These are phyloP conservation scores for Lepidium campestre DNA, from an alignment of 441 rosid genomes.

Conservation along the genomic window DNA sequence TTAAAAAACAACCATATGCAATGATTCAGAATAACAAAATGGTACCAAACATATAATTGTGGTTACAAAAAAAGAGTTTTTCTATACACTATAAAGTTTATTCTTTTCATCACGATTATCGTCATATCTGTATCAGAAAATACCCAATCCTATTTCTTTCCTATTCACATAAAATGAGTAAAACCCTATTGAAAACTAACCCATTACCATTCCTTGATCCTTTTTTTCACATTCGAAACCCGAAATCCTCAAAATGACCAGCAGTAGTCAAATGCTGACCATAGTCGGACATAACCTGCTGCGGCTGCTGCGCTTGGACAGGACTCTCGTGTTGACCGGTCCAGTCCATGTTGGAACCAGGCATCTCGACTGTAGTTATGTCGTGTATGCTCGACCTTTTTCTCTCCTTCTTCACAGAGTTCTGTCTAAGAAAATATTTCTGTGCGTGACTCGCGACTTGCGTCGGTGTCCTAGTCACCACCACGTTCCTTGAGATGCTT, in stretches of 20 bases:
- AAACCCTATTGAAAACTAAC: not conserved
- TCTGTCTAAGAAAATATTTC: slow-evolving; percentile 62
- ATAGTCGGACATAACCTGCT: slow-evolving; percentile 12
- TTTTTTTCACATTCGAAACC: slow-evolving; percentile 15
- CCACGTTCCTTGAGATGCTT: slow-evolving; percentile 68
- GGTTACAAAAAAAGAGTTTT: slow-evolving; percentile 9
- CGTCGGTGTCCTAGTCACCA: slow-evolving; percentile 63
- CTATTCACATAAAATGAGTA: slow-evolving; percentile 26
- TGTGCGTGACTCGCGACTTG: slow-evolving; percentile 91
- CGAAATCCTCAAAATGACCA: slow-evolving; percentile 24
- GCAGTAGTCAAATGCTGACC: slow-evolving; percentile 9
- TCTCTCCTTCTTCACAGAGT: slow-evolving; percentile 48
- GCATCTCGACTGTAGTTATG: slow-evolving; percentile 45
- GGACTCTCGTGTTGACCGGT: slow-evolving; percentile 21
- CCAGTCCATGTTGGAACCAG: slow-evolving; percentile 33
- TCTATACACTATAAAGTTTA: slow-evolving; percentile 8
- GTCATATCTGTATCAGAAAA: slow-evolving; percentile 12
- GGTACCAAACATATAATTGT: not conserved
- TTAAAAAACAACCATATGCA: not conserved
- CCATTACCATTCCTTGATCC: not conserved
- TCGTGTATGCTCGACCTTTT: slow-evolving; percentile 75
- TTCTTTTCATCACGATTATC: slow-evolving; percentile 7
- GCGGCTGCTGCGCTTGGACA: slow-evolving; percentile 24
- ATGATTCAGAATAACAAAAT: slow-evolving; percentile 9
- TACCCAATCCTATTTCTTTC: slow-evolving; percentile 13